A percentile compares a stretch with the other conserved stretches of the same genome.
These are phyloP conservation scores for Davidsoniella eucalypti DNA, from an alignment of 2,329 filamentous ascomycete species.

Conservation along the genomic window DNA sequence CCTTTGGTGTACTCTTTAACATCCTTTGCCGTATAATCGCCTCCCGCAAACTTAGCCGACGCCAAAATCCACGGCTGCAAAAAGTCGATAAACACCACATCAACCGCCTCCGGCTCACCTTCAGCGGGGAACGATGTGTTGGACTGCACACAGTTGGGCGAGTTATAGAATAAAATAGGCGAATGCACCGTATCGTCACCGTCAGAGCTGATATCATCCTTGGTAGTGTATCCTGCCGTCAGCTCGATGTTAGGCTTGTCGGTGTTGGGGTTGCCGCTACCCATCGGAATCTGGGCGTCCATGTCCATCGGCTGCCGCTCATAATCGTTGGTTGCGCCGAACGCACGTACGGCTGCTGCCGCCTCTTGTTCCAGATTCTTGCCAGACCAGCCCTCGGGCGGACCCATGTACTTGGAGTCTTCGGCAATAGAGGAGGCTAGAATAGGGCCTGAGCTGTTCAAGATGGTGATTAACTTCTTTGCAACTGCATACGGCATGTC, in stretches of 20 bases:
- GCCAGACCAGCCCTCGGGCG: conserved; percentile 29
- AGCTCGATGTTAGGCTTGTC: conserved; percentile 25
- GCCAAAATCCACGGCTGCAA: conserved; percentile 66
- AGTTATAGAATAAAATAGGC: conserved; percentile 53
- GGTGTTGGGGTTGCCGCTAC: conserved; percentile 18
- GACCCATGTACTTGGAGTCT: conserved; percentile 30
- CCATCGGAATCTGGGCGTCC: background rate
- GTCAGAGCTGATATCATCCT: conserved; percentile 64
- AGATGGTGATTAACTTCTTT: conserved; percentile 43
- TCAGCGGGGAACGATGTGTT: conserved; percentile 20
- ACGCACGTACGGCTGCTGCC: background rate
- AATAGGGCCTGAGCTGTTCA: conserved; percentile 40
- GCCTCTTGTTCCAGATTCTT: conserved; percentile 12
- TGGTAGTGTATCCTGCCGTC: conserved; percentile 66
- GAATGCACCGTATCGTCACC: conserved; percentile 84
- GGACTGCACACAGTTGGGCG: conserved; percentile 73
- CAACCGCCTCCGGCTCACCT: conserved; percentile 53
- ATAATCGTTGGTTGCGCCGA: no score
- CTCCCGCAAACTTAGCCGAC: conserved; percentile 48
- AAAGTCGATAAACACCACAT: conserved; percentile 85
- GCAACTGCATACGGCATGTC: conserved; percentile 69
- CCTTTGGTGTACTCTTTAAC: conserved; percentile 35
- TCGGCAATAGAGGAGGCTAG: conserved; percentile 20
- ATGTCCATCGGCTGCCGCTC: background rate
- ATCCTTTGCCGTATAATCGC: conserved; percentile 31